Evolutionary conservation across 2,329 filamentous ascomycete species (phyloP).

Genomic region (Aspergillus ustus): DNA sequence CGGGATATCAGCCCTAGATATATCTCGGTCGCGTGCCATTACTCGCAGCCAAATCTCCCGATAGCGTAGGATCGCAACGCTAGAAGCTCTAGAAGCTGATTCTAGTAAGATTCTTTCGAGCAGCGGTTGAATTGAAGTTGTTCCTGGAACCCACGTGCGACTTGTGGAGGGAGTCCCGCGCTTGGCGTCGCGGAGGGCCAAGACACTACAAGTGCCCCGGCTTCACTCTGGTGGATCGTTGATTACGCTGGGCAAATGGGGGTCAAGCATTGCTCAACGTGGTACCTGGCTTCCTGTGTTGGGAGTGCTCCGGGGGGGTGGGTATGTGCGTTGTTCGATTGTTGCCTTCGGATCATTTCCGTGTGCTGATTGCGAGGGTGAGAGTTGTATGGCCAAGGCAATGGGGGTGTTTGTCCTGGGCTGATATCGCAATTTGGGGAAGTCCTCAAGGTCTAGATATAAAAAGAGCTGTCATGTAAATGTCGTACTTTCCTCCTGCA

Average conservation of each 20-base stretch:
- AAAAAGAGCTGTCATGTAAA: background rate
- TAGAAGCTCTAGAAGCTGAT: constrained; percentile 49
- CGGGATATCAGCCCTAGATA: background rate
- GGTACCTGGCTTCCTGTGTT: background rate
- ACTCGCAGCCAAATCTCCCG: constrained; percentile 54
- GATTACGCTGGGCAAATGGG: background rate
- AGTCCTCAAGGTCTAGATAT: background rate
- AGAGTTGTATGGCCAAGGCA: background rate
- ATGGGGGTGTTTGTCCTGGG: background rate
- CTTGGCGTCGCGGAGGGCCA: background rate
- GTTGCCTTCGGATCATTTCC: background rate
- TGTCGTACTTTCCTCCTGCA: background rate
- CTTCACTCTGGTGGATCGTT: background rate
- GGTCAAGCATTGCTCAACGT: background rate
- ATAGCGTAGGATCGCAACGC: constrained; percentile 60
- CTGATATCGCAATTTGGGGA: background rate
- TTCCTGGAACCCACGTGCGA: background rate
- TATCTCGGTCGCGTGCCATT: constrained; percentile 50
- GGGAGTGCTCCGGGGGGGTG: too few species aligned
- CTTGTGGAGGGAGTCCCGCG: background rate
- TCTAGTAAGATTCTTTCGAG: constrained; percentile 42
- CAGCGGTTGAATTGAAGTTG: background rate
- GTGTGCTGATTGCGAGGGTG: background rate
- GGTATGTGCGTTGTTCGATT: background rate
- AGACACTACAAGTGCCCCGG: background rate